Percentiles rank a stretch among this genome's conserved stretches.
These are phyloP conservation scores for Aspergillus sclerotialis DNA, from an alignment of 2,329 filamentous ascomycete species.

Conservation along the genomic window DNA sequence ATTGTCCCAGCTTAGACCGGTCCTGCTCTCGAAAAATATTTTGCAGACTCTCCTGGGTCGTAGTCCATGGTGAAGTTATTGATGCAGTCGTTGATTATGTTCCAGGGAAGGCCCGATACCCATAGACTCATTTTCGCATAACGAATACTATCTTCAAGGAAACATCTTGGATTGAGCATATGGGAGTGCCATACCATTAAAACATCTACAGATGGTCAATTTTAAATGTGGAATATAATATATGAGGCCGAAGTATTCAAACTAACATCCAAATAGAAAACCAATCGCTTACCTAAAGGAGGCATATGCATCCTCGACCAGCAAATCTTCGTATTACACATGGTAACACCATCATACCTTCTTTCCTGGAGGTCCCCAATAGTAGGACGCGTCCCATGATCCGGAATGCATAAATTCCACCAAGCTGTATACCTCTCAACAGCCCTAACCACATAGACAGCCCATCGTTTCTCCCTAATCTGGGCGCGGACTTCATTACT, in stretches of 20 bases:
- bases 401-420: constrained; percentile 44
- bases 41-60: constrained; percentile 38
- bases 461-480: constrained; percentile 67
- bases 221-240: constrained; percentile 3
- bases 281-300: constrained; percentile 49
- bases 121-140: constrained; percentile 51
- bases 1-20: constrained; percentile 54
- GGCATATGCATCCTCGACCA: constrained; percentile 45
- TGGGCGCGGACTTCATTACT: constrained; percentile 42
- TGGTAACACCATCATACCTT: constrained; percentile 27
- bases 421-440: constrained; percentile 62
- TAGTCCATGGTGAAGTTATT: constrained; percentile 54
- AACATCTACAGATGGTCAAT: constrained; percentile 47
- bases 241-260: no score
- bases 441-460: constrained; percentile 60
- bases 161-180: constrained; percentile 69
- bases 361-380: constrained; percentile 11
- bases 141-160: constrained; percentile 65
- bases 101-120: constrained; percentile 61
- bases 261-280: neutral
- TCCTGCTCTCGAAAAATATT: constrained; percentile 43
- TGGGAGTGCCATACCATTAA: constrained; percentile 75
- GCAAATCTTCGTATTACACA: constrained; percentile 13
- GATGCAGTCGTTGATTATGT: constrained; percentile 51
- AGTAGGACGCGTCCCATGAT: constrained; percentile 7